These are phyloP conservation scores for Wallacemonas sp. DNA, from an alignment of 208 protist genomes.

Conservation along the genomic window DNA sequence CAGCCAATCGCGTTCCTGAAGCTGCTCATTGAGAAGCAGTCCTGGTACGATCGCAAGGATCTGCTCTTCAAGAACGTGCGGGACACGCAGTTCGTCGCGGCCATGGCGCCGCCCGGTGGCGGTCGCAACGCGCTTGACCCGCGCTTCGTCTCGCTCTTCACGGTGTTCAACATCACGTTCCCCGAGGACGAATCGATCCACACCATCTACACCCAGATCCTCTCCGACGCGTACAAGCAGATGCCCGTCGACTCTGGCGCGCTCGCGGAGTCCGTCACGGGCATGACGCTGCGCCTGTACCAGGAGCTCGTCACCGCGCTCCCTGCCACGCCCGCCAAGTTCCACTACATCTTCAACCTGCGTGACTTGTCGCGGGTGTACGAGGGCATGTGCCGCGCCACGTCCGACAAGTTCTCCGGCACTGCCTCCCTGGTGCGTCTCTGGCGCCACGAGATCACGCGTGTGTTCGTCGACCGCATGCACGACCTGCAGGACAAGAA, in stretches of 20 bases:
- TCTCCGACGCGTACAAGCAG: slow-evolving; percentile 85
- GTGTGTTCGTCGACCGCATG: slow-evolving; percentile 98
- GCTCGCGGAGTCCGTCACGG: slow-evolving; percentile 79
- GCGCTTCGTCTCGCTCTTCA: slow-evolving; percentile 98
- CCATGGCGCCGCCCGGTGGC: slow-evolving; percentile 97
- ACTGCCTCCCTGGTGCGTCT: slow-evolving; percentile 85
- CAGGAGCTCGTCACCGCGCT: slow-evolving; percentile 86
- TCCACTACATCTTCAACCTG: slow-evolving; percentile 99
- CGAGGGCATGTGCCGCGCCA: slow-evolving; percentile 96
- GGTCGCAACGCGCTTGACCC: slow-evolving; percentile 97
- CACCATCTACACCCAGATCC: slow-evolving; percentile 97
- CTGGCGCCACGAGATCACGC: slow-evolving; percentile 98
- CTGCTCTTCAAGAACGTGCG: slow-evolving; percentile 95
- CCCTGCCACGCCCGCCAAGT: slow-evolving; percentile 98
- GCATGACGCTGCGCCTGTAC: slow-evolving; percentile 95
- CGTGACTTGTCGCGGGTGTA: slow-evolving; percentile 98
- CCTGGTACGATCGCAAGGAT: slow-evolving; percentile 97
- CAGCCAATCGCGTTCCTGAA: slow-evolving; percentile 99
- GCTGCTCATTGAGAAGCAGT: slow-evolving; percentile 95
- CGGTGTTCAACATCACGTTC: slow-evolving; percentile 97
- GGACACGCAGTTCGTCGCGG: slow-evolving; percentile 96
- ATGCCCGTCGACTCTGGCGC: slow-evolving; percentile 48
- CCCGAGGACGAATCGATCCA: slow-evolving; percentile 95
- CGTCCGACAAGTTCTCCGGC: slow-evolving; percentile 89
- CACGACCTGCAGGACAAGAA: slow-evolving; percentile 92